Percentiles rank a stretch among this genome's conserved stretches.
Conservation (phyloP, 176 grass and related monocot species). For the Thalia dealbata region DNA sequence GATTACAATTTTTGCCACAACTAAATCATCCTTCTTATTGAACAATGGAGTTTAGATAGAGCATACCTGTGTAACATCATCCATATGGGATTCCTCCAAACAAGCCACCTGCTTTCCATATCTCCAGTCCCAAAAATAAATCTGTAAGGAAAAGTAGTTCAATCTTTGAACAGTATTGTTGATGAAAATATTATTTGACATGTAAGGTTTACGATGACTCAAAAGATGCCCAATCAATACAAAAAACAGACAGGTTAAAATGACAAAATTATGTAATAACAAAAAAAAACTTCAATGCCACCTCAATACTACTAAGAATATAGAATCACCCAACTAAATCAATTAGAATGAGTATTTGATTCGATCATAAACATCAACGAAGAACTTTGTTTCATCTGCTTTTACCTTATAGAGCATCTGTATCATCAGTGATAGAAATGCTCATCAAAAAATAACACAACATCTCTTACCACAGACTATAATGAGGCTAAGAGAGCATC, state of each 20-base stretch:
- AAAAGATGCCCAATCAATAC: neutral
- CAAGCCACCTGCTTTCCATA: slow-evolving; percentile 70
- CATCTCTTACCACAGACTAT: neutral
- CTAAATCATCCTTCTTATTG: neutral
- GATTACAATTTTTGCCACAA: too few species aligned
- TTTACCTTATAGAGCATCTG: too few species aligned
- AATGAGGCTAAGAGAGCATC: neutral
- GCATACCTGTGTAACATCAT: slow-evolving; percentile 77
- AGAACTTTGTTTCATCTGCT: too few species aligned
- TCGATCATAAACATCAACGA: too few species aligned
- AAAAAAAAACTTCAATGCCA: too few species aligned
- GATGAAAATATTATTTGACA: neutral
- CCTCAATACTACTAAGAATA: too few species aligned
- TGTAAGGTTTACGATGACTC: neutral
- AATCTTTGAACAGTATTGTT: neutral
- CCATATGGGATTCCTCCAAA: slow-evolving; percentile 84
- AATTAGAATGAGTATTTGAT: too few species aligned
- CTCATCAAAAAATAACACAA: neutral
- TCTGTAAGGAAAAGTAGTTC: slow-evolving; percentile 27
- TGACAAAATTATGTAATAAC: too few species aligned
- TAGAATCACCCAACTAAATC: too few species aligned
- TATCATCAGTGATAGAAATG: neutral
- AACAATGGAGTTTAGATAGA: neutral
- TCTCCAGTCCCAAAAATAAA: slow-evolving; percentile 95
- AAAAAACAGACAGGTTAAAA: neutral